phyloP scores from a whole-genome alignment of 495 filamentous ascomycete genomes.

The Diplogelasinospora grovesii region DNA sequence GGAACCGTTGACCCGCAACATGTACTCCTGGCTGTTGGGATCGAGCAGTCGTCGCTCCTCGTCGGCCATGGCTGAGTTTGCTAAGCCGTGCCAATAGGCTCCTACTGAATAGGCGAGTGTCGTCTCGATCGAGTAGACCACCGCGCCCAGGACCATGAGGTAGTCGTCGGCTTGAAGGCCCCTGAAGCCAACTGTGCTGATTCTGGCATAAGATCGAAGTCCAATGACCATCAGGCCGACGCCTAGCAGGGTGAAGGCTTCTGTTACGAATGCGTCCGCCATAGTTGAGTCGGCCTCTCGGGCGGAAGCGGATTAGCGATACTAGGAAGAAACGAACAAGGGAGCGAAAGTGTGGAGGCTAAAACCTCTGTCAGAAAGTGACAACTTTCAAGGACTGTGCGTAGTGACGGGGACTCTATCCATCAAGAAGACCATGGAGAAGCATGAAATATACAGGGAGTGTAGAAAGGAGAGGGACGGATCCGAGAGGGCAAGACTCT shows the following conservation, averaged over 20 bases:
- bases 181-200: slow-evolving; percentile 42
- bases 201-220: slow-evolving; percentile 44
- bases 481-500: no score
- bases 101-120: slow-evolving; percentile 28
- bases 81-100: slow-evolving; percentile 44
- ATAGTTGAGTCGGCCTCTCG: no score
- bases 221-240: slow-evolving; percentile 44
- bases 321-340: background rate
- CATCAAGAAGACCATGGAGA: no score
- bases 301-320: slow-evolving; percentile 2
- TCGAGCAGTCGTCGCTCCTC: slow-evolving; percentile 39
- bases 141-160: slow-evolving; percentile 50
- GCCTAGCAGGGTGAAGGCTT: slow-evolving; percentile 47
- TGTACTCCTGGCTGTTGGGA: slow-evolving; percentile 42
- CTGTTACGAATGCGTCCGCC: slow-evolving; percentile 37
- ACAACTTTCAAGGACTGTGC: no score
- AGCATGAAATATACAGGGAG: no score
- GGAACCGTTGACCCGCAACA: slow-evolving; percentile 44
- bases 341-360: no score
- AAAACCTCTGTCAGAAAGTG: no score
- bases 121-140: slow-evolving; percentile 28
- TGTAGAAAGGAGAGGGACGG: no score
- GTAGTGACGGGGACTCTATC: no score
- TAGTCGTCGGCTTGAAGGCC: slow-evolving; percentile 53
- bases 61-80: slow-evolving; percentile 55